phyloP scores from a whole-genome alignment of 495 filamentous ascomycete genomes.

The Chaetomidium leptoderma region DNA sequence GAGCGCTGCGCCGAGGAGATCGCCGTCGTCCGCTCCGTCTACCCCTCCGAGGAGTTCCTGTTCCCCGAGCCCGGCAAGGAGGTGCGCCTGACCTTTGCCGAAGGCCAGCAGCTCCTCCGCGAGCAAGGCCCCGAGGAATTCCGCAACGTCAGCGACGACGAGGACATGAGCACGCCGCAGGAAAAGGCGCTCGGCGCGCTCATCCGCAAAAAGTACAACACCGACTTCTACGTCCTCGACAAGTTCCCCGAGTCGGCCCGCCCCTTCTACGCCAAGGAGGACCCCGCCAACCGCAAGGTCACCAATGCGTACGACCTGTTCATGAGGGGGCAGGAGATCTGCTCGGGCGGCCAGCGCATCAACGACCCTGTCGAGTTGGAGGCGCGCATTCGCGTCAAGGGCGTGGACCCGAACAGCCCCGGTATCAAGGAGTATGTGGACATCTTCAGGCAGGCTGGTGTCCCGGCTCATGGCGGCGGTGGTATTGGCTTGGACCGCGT shows the following conservation, averaged over 20 bases:
- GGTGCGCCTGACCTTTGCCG: constrained; percentile 76
- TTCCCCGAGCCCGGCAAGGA: constrained; percentile 64
- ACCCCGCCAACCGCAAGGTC: constrained; percentile 60
- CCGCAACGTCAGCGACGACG: constrained; percentile 63
- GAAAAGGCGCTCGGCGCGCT: constrained; percentile 88
- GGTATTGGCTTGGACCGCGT: constrained; percentile 85
- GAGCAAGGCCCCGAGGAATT: constrained; percentile 71
- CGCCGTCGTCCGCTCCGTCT: constrained; percentile 59
- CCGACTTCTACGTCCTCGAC: constrained; percentile 90
- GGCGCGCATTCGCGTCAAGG: constrained; percentile 64
- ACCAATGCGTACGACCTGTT: constrained; percentile 91
- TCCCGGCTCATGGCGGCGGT: constrained; percentile 76
- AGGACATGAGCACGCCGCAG: constrained; percentile 78
- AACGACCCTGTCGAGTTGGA: constrained; percentile 66
- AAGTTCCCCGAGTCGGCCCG: constrained; percentile 82
- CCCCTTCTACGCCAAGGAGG: constrained; percentile 87
- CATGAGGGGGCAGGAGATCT: constrained; percentile 76
- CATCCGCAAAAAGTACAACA: constrained; percentile 75
- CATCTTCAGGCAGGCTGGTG: constrained; percentile 70
- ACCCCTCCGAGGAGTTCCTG: constrained; percentile 53
- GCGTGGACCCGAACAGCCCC: constrained; percentile 64
- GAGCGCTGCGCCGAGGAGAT: constrained; percentile 65
- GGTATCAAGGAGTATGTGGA: constrained; percentile 83
- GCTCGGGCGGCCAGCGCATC: constrained; percentile 79
- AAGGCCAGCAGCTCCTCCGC: constrained; percentile 76